Evolutionary conservation across 164 flowering plant species (phyloP).

Genomic region (Cinnamomum chago): DNA sequence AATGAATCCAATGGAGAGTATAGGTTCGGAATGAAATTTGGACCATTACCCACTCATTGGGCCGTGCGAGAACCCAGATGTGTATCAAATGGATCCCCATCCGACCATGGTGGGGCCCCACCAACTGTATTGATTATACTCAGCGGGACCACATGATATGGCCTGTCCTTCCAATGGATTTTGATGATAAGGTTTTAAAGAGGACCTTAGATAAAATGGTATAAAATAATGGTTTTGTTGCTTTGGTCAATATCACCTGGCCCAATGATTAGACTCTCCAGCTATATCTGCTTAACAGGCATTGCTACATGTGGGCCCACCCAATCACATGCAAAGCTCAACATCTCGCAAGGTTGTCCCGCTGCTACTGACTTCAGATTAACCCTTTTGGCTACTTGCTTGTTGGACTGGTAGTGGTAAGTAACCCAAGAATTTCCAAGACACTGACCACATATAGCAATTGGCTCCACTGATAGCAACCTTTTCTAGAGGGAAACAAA

Average conservation of each 20-base stretch:
- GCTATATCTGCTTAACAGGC: not conserved
- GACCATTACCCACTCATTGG: too few relatives aligned
- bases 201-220: not conserved
- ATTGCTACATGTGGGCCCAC: not conserved
- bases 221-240: not conserved
- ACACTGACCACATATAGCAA: not conserved
- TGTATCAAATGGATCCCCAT: not conserved
- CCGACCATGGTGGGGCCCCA: not conserved
- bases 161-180: not conserved
- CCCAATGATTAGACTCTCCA: constrained; percentile 7
- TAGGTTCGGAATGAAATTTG: too few relatives aligned
- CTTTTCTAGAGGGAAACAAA: not conserved
- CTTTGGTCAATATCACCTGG: constrained; percentile 7
- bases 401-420: not conserved
- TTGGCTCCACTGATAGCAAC: not conserved
- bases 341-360: not conserved
- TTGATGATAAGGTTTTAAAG: not conserved
- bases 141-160: not conserved
- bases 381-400: not conserved
- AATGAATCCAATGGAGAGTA: too few relatives aligned
- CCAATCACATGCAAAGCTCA: constrained; percentile 3
- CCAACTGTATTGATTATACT: not conserved
- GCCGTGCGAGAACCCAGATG: too few relatives aligned
- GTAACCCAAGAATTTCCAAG: not conserved
- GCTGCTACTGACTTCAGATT: not conserved